Conservation (phyloP, 805 yeast species). For the Jamesozyma spencerorum region DNA sequence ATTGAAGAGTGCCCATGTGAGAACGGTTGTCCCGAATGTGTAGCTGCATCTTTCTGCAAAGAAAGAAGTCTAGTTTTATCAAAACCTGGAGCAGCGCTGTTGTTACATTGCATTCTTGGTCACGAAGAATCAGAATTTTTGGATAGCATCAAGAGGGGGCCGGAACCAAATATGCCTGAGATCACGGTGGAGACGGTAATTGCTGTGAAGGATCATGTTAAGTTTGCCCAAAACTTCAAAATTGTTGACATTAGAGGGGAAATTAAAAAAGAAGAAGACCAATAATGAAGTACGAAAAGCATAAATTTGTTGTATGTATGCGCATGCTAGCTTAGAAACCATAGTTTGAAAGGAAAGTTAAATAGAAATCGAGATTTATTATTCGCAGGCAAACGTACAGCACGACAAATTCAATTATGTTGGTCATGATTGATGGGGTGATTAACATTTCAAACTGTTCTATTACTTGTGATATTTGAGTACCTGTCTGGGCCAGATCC, state of each 20-base stretch:
- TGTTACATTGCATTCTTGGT: conserved; percentile 55
- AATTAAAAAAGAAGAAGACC: neutral
- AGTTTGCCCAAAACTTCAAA: conserved; percentile 53
- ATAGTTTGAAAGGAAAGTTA: no score
- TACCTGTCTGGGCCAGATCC: no score
- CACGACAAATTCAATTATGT: no score
- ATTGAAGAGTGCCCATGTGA: conserved; percentile 60
- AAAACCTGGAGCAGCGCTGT: conserved; percentile 71
- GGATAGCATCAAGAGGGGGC: conserved; percentile 48
- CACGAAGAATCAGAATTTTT: conserved; percentile 29
- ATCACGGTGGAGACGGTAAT: conserved; percentile 60
- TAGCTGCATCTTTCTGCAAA: conserved; percentile 72
- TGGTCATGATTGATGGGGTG: no score
- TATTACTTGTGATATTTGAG: no score
- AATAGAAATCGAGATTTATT: no score
- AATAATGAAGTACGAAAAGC: neutral
- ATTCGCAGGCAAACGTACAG: no score
- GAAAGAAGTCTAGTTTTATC: conserved; percentile 79
- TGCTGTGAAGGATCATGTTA: conserved; percentile 46
- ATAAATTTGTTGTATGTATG: no score
- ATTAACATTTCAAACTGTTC: no score
- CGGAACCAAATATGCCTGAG: conserved; percentile 67
- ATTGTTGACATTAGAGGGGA: conserved; percentile 36
- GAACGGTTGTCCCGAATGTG: conserved; percentile 69
- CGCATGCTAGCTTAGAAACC: no score